These are phyloP conservation scores for Plenodomus biglobosus DNA, from an alignment of 2,329 filamentous ascomycete species.

Conservation along the genomic window DNA sequence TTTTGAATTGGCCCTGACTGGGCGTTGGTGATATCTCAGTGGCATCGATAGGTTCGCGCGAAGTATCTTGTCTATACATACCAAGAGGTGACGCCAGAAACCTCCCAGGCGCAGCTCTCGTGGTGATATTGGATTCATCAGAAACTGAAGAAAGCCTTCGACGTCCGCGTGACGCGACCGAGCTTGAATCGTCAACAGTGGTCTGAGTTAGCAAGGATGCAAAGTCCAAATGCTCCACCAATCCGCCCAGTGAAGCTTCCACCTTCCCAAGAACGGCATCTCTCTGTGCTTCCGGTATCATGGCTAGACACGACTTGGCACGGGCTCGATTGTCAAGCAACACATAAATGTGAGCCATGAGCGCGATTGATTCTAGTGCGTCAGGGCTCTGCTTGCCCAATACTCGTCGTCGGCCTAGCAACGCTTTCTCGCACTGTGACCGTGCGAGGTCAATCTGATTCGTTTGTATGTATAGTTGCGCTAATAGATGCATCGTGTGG, in stretches of 20 bases:
- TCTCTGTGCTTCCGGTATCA: conserved; percentile 21
- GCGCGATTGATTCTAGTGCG: conserved; percentile 29
- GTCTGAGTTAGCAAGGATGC: conserved; percentile 8
- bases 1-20: background rate
- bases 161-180: background rate
- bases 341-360: conserved; percentile 33
- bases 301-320: conserved; percentile 25
- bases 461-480: conserved; percentile 25
- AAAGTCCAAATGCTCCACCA: conserved; percentile 24
- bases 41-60: background rate
- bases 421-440: conserved; percentile 27
- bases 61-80: background rate
- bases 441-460: conserved; percentile 24
- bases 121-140: background rate
- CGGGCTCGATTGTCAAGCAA: conserved; percentile 21
- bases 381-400: conserved; percentile 28
- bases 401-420: conserved; percentile 27
- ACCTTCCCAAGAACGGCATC: conserved; percentile 14
- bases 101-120: background rate
- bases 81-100: background rate
- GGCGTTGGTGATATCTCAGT: background rate
- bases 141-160: background rate
- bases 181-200: background rate
- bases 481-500: conserved; percentile 28
- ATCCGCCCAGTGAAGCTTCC: conserved; percentile 17